Conservation (phyloP, 345 rosid genomes). For the Barbarea vulgaris region DNA sequence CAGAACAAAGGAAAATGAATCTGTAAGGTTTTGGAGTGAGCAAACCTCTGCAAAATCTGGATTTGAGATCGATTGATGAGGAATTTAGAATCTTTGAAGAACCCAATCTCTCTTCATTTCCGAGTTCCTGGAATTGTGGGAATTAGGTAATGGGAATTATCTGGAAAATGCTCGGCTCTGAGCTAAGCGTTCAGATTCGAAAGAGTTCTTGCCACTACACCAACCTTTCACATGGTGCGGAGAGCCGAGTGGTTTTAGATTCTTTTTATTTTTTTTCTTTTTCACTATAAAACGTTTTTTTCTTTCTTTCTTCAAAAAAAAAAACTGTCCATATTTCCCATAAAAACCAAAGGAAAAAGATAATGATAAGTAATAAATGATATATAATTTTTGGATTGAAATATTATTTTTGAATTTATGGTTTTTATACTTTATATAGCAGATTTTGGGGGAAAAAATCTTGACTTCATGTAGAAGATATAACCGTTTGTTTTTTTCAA, state of each 20-base stretch:
- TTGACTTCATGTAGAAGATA: constrained; percentile 32
- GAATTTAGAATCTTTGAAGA: constrained; percentile 14
- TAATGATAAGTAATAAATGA: constrained; percentile 39
- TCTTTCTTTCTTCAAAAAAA: background rate
- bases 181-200: constrained; percentile 35
- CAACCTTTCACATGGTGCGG: constrained; percentile 45
- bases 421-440: background rate
- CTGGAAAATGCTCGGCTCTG: constrained; percentile 19
- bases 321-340: constrained; percentile 23
- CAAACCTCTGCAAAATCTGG: constrained; percentile 38
- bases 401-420: background rate
- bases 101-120: constrained; percentile 17
- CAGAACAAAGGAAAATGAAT: constrained; percentile 14
- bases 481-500: constrained; percentile 11
- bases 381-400: constrained; percentile 4
- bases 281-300: constrained; percentile 22
- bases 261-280: background rate
- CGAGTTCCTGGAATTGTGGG: constrained; percentile 4
- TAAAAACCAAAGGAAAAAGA: constrained; percentile 12
- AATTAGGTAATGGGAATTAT: background rate
- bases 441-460: constrained; percentile 16
- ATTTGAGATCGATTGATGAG: constrained; percentile 5
- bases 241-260: constrained; percentile 39
- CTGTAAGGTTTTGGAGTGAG: constrained; percentile 19
- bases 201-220: constrained; percentile 44